Evolutionary conservation across 768 basidiomycete species (phyloP), one percentile per base, ranked within the genome.

Genomic region (Hysterangium stoloniferum): DNA sequence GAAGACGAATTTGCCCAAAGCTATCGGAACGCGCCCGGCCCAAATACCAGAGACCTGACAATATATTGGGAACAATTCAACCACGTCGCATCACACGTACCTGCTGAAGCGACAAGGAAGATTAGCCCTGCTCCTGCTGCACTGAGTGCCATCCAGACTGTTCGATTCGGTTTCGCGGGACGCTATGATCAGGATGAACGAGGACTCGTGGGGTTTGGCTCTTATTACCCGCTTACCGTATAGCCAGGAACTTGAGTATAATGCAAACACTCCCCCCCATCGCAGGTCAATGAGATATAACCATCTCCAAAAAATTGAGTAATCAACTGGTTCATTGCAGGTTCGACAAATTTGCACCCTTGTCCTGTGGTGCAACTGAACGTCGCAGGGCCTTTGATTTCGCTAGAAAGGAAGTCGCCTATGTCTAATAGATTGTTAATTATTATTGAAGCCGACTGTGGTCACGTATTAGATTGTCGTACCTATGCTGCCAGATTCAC

Each of bases 241-340:
- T 92, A 96, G n/a, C 93, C 93, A 2, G 95, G 96, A 5, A 97
- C 93, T 64, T 92, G 87, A 0, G 87, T 89, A 58, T 82, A 90
- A 60, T 95, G 89, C 61, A 99, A 61, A 62, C 96, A 98, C 68
- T 98, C 96, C 19, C 96, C 95, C 4, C 88, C 82, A 1, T 85
- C 69, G 57, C 96, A 98, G 31, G 80, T 64, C 45, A 98, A 73
- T 2, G 90, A 86, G 61, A 99, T 99, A 61, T 82, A 87, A 1
- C 71, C 73, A 63, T 99, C 96, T 1, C 89, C 96, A 57, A 99
- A 98, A 58, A 99, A 83, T 54, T 85, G 82, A 61, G 85, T 80
- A 66, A 99, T 98, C 46, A 99, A 77, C 28, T 83, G 74, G 60
- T 99, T 96, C 96, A 99, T 98, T 0, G 87, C 92, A 0, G 91